phyloP scores from a whole-genome alignment of 345 rosid species.

The Acer negundo region DNA sequence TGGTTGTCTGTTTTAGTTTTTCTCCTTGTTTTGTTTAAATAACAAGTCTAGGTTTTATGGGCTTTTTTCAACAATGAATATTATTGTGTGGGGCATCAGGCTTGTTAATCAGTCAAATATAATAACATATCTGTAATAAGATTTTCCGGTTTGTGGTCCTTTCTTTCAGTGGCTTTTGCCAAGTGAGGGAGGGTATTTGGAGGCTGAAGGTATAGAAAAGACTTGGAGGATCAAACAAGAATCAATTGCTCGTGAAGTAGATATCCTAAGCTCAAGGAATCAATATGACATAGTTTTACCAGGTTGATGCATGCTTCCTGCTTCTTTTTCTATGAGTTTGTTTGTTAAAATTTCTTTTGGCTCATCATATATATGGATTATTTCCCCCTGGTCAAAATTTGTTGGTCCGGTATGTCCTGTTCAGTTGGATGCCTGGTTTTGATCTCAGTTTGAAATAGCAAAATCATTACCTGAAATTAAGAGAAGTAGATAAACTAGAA shows the following conservation, averaged over 20 bases:
- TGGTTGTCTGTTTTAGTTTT: not conserved
- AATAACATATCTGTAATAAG: not conserved
- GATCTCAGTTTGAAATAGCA: not conserved
- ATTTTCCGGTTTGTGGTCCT: slow-evolving; percentile 7
- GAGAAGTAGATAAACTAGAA: not conserved
- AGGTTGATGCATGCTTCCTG: slow-evolving; percentile 42
- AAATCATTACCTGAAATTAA: not conserved
- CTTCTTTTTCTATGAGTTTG: not conserved
- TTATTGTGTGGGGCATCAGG: too few relatives aligned
- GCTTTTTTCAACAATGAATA: not conserved
- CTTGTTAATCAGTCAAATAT: not conserved
- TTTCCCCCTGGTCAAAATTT: not conserved
- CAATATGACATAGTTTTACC: slow-evolving; percentile 85
- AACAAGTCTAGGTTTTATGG: not conserved
- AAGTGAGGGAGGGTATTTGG: slow-evolving; percentile 78
- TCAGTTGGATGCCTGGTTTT: not conserved
- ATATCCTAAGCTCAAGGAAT: slow-evolving; percentile 59
- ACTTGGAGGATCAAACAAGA: slow-evolving; percentile 80
- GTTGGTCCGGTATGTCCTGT: not conserved
- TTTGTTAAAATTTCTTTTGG: not conserved
- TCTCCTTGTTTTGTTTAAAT: not conserved
- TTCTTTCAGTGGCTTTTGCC: slow-evolving; percentile 83
- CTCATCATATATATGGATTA: not conserved
- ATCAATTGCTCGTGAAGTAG: slow-evolving; percentile 59
- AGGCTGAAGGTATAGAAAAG: slow-evolving; percentile 85